Conservation (phyloP, 306 rosid genomes). For the Ammopiptanthus mongolicus region DNA sequence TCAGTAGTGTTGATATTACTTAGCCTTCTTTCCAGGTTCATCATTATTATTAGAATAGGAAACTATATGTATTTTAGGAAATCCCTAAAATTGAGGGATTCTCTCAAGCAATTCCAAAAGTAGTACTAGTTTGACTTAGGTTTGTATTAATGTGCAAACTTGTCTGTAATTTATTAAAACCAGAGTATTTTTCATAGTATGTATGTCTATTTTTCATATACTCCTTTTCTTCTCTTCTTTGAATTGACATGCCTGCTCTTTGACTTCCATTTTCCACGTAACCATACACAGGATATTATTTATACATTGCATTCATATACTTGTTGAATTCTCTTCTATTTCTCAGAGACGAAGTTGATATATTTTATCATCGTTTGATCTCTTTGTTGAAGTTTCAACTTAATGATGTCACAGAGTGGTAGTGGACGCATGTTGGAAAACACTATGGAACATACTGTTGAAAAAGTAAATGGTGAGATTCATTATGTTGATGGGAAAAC, state of each 20-base stretch:
- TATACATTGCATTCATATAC: constrained; percentile 9
- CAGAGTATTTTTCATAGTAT: neutral
- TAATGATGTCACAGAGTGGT: constrained; percentile 35
- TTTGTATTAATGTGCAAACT: neutral
- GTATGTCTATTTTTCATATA: neutral
- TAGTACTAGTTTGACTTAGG: neutral
- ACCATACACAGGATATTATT: neutral
- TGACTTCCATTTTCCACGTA: neutral
- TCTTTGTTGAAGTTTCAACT: constrained; percentile 13
- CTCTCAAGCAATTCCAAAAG: too few species aligned
- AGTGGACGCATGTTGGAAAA: constrained; percentile 25
- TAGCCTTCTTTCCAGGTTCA: too few species aligned
- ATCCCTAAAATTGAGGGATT: too few species aligned
- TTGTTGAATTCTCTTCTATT: neutral
- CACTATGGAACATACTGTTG: constrained; percentile 21
- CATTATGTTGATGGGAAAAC: constrained; percentile 18
- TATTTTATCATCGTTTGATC: constrained; percentile 13
- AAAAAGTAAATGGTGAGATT: constrained; percentile 25
- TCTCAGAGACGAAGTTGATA: neutral
- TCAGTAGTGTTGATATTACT: too few species aligned
- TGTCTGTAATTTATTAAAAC: neutral
- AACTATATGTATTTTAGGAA: too few species aligned
- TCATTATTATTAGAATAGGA: too few species aligned
- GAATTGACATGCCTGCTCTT: neutral
- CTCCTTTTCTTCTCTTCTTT: constrained; percentile 8